Conservation (phyloP, 805 yeast genomes). For the Wickerhamomyces chambardii region DNA sequence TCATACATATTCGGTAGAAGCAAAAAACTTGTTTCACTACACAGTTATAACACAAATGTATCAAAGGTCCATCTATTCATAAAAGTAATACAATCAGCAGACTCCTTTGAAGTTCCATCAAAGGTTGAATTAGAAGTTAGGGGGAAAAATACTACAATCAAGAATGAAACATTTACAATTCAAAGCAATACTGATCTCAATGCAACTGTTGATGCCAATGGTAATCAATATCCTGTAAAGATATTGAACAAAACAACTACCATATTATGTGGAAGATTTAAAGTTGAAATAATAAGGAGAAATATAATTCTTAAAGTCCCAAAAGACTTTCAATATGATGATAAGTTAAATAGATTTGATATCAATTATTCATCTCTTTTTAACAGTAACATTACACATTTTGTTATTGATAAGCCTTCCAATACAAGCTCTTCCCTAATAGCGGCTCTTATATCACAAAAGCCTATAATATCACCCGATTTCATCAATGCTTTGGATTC, state of each 20-base stretch:
- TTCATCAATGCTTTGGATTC: conserved; percentile 15
- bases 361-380: conserved; percentile 14
- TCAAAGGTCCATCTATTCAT: conserved; percentile 7
- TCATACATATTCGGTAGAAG: conserved; percentile 5
- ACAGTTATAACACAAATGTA: conserved; percentile 2
- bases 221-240: too few relatives aligned
- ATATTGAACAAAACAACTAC: conserved; percentile 1
- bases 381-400: conserved; percentile 14
- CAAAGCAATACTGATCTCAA: conserved; percentile 1
- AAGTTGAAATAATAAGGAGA: conserved; percentile 9
- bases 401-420: conserved; percentile 12
- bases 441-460: conserved; percentile 20
- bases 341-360: conserved; percentile 16
- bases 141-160: conserved; percentile 4
- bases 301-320: conserved; percentile 5
- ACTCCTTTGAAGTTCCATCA: neutral
- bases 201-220: too few relatives aligned
- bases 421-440: conserved; percentile 19
- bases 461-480: conserved; percentile 19
- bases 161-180: conserved; percentile 1
- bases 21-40: conserved; percentile 1
- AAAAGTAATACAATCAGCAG: conserved; percentile 1
- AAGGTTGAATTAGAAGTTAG: conserved; percentile 3
- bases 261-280: conserved; percentile 11
- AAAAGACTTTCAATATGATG: conserved; percentile 5